Evolutionary conservation across 202 grass and related monocot species (phyloP).

Genomic region (Digitaria exilis): DNA sequence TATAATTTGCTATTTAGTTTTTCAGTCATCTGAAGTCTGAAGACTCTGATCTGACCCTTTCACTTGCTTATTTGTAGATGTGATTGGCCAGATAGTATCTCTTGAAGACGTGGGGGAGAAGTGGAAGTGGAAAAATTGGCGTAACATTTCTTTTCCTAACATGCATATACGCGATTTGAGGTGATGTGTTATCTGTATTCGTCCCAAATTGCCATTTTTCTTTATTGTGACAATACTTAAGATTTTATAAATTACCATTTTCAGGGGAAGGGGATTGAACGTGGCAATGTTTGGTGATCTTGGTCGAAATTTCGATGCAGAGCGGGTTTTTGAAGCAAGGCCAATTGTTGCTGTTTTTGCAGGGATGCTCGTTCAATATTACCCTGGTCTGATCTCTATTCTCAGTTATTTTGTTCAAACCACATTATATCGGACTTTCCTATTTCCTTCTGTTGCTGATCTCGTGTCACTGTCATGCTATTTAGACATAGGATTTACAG

Average conservation of each 20-base stretch:
- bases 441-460: neutral
- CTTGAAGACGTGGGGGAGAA: neutral
- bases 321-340: neutral
- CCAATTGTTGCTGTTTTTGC: slow-evolving; percentile 3
- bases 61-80: slow-evolving; percentile 14
- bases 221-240: neutral
- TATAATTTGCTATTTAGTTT: neutral
- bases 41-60: neutral
- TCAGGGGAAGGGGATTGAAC: neutral
- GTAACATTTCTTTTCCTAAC: slow-evolving; percentile 1
- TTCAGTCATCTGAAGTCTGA: neutral
- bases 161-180: slow-evolving; percentile 3
- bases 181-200: neutral
- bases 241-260: neutral
- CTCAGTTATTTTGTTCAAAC: neutral
- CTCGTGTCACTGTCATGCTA: neutral
- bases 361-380: neutral
- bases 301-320: neutral
- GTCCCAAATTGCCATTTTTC: neutral
- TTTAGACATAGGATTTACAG: neutral
- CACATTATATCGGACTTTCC: neutral
- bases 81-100: slow-evolving; percentile 22
- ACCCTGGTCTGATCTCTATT: neutral
- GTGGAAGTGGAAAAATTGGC: neutral
- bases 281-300: slow-evolving; percentile 2